These are phyloP conservation scores for Pythium grandisporangium DNA, from an alignment of 352 stramenopile species.

Conservation along the genomic window DNA sequence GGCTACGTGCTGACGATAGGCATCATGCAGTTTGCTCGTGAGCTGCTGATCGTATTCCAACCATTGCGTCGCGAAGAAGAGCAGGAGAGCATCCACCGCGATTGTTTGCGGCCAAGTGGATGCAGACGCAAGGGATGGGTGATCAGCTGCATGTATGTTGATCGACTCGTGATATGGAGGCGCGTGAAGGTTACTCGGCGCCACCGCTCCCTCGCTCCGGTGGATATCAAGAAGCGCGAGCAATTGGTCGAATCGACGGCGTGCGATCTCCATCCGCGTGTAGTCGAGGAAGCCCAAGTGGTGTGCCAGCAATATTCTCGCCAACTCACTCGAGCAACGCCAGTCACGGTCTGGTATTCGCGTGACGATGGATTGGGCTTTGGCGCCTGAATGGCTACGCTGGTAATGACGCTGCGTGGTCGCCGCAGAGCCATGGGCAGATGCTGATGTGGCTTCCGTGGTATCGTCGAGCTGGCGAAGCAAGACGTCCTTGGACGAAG, in stretches of 20 bases:
- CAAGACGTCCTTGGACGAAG: constrained; percentile 24
- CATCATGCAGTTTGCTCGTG: constrained; percentile 29
- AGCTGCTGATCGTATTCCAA: constrained; percentile 32
- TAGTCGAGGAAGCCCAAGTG: constrained; percentile 29
- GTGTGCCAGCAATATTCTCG: constrained; percentile 19
- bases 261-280: constrained; percentile 1
- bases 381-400: too few species aligned
- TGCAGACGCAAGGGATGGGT: too few species aligned
- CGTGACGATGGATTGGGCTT: too few species aligned
- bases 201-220: too few species aligned
- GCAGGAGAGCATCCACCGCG: constrained; percentile 36
- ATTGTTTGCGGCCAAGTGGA: constrained; percentile 4
- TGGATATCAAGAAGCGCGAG: too few species aligned
- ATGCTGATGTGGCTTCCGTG: too few species aligned
- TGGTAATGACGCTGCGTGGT: too few species aligned
- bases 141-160: too few species aligned
- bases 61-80: constrained; percentile 34
- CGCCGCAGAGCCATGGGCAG: too few species aligned
- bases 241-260: background rate
- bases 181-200: too few species aligned
- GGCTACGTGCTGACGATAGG: constrained; percentile 24
- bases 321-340: constrained; percentile 20
- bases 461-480: constrained; percentile 1
- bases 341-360: constrained; percentile 15
- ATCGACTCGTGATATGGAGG: too few species aligned